Conservation (phyloP, 768 basidiomycete species). For the Thelephora ganbajun region DNA sequence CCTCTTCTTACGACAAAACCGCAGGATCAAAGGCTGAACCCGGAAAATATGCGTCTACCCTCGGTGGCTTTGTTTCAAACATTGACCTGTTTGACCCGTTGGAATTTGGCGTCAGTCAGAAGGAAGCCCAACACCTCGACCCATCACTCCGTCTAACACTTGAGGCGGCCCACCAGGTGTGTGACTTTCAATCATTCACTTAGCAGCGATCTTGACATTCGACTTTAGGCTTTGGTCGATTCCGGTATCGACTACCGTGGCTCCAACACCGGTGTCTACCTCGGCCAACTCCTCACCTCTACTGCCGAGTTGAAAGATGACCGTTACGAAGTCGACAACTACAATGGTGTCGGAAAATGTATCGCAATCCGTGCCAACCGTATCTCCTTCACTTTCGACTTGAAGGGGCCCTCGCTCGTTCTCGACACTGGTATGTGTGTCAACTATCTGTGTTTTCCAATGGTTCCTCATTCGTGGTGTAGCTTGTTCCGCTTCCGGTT, state of each 20-base stretch:
- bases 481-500: conserved; percentile 21
- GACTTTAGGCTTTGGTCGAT: conserved; percentile 7
- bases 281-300: conserved; percentile 14
- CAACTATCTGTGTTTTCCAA: neutral
- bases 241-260: conserved; percentile 11
- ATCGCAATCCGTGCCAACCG: conserved; percentile 18
- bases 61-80: conserved; percentile 16
- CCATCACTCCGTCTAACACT: conserved; percentile 18
- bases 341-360: conserved; percentile 18
- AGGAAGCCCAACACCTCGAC: conserved; percentile 18
- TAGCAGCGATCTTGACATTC: neutral
- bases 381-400: conserved; percentile 21
- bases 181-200: neutral
- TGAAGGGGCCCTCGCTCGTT: conserved; percentile 33
- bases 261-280: conserved; percentile 9
- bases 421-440: conserved; percentile 24
- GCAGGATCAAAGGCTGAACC: conserved; percentile 18
- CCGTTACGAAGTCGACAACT: conserved; percentile 14
- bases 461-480: neutral
- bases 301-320: conserved; percentile 17
- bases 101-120: conserved; percentile 20
- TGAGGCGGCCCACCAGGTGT: conserved; percentile 18
- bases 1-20: too few species aligned
- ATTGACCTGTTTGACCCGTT: conserved; percentile 20
- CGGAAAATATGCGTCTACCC: conserved; percentile 17